A percentile compares a stretch with the other conserved stretches of the same genome.
These are phyloP conservation scores for Trichoderma sp. DNA, from an alignment of 2,329 filamentous ascomycete species.

Conservation along the genomic window DNA sequence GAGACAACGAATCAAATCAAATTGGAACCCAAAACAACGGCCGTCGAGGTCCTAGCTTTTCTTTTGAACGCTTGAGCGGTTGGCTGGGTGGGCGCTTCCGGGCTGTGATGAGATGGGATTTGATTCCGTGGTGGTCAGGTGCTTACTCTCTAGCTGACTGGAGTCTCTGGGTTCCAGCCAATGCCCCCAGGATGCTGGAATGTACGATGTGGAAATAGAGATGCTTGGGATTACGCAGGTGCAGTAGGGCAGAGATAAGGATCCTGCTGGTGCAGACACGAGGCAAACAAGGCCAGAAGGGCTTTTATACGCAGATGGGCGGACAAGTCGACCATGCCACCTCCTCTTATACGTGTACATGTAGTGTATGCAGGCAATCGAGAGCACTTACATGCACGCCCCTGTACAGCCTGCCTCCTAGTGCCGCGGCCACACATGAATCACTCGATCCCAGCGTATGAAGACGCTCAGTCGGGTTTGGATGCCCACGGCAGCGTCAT, in stretches of 20 bases:
- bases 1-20: not conserved
- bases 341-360: not conserved
- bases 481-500: not conserved
- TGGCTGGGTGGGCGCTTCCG: not conserved
- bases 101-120: not conserved
- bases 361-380: not conserved
- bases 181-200: not conserved
- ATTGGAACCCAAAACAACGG: not conserved
- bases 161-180: not conserved
- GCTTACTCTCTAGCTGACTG: not conserved
- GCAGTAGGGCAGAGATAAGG: not conserved
- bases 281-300: not conserved
- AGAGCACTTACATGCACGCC: not conserved
- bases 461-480: too few relatives aligned
- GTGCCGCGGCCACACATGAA: not conserved
- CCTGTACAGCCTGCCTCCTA: not conserved
- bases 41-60: constrained; percentile 1
- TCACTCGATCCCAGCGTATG: not conserved
- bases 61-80: not conserved
- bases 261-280: not conserved
- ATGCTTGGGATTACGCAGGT: not conserved
- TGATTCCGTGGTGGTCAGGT: not conserved
- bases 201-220: not conserved
- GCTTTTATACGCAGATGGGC: not conserved
- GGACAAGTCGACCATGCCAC: not conserved